Conservation (phyloP, 352 stramenopile genomes). For the Phytophthora hibernalis region DNA sequence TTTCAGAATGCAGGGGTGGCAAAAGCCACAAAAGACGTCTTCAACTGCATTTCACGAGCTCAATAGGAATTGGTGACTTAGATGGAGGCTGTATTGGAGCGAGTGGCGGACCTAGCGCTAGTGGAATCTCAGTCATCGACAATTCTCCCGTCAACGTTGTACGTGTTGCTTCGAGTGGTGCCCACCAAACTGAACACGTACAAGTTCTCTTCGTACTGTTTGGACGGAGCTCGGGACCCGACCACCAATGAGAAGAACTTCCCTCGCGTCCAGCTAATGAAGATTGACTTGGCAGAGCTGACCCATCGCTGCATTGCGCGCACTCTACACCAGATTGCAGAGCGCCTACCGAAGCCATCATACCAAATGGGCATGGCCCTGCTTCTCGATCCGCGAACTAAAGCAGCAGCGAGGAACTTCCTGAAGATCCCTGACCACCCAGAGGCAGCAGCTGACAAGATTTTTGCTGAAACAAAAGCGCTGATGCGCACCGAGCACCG, state of each 20-base stretch:
- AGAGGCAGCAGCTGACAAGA: not conserved
- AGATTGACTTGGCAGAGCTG: not conserved
- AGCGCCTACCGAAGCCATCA: not conserved
- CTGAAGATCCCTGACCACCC: not conserved
- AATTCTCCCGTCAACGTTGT: not conserved
- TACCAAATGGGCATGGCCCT: not conserved
- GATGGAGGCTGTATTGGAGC: conserved; percentile 5
- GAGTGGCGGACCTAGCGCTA: conserved; percentile 4
- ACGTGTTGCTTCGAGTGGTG: not conserved
- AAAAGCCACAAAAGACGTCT: not conserved
- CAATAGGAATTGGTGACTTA: conserved; percentile 2
- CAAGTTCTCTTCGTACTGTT: not conserved
- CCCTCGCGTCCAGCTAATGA: not conserved
- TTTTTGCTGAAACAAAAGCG: not conserved
- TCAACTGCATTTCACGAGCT: not conserved
- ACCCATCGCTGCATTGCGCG: not conserved
- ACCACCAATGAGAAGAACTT: not conserved
- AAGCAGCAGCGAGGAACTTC: not conserved
- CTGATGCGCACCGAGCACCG: not conserved
- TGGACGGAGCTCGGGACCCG: not conserved
- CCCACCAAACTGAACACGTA: not conserved
- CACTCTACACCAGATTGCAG: not conserved
- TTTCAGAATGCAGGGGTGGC: not conserved
- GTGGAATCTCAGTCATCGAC: not conserved
- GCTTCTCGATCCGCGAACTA: conserved; percentile 1